phyloP scores from a whole-genome alignment of 2,329 filamentous ascomycete genomes.

The Pezicula rhizophila region DNA sequence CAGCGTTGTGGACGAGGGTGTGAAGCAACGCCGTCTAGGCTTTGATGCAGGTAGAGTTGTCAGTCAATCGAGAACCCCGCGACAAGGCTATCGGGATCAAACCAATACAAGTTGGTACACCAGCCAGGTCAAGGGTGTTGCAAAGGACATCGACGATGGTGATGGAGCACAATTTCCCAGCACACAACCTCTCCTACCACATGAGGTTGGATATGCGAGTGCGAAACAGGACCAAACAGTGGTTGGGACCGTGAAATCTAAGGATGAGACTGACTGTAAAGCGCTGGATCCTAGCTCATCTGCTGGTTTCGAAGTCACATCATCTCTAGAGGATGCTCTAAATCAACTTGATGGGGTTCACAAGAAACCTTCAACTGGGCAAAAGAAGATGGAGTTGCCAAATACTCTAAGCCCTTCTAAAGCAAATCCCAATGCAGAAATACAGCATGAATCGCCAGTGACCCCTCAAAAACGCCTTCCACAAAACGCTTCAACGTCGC shows the following conservation, averaged over 20 bases:
- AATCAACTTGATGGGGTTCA: conserved; percentile 10
- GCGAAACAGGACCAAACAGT: neutral
- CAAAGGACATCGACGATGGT: conserved; percentile 35
- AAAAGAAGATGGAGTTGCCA: neutral
- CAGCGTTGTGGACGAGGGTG: conserved; percentile 77
- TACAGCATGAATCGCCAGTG: no score
- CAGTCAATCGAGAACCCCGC: conserved; percentile 56
- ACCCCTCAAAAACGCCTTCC: conserved; percentile 3
- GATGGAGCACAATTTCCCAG: conserved; percentile 29
- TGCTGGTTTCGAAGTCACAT: conserved; percentile 25
- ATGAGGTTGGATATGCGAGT: conserved; percentile 3
- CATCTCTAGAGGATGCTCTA: conserved; percentile 27
- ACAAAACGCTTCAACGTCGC: neutral
- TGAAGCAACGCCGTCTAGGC: conserved; percentile 70
- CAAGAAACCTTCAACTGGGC: neutral
- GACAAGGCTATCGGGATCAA: conserved; percentile 71
- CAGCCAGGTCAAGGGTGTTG: conserved; percentile 52
- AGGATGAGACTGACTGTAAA: neutral
- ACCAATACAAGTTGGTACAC: conserved; percentile 79
- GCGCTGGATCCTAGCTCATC: conserved; percentile 9
- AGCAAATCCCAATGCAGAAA: no score
- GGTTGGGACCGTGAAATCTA: neutral
- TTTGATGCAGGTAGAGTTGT: conserved; percentile 57
- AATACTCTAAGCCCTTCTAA: no score
- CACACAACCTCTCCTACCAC: conserved; percentile 11